Evolutionary conservation across 108 stramenopile species (phyloP), one percentile per base, ranked within the genome.

Genomic region (Cyclotella cryptica): DNA sequence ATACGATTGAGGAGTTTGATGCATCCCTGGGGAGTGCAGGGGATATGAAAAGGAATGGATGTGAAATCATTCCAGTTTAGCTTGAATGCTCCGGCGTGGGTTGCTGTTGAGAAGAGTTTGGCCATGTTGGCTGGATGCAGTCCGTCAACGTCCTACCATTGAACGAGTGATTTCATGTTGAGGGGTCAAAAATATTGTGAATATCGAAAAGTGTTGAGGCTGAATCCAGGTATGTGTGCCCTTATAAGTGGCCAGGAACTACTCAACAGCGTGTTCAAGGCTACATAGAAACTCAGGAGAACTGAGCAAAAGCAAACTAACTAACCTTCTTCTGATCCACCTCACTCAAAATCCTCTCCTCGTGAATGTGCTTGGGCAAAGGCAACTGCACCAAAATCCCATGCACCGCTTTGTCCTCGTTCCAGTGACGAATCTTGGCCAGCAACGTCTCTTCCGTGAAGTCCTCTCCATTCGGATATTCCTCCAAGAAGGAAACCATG

Each of bases 321-420:
- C 64, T 10, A 0, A 65, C 64, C 43, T 99, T 98, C 43, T 83
- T 78, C 0, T 90, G 95, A 55, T 73, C 30, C 3, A 91, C 89
- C 3, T 88, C 83, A 29, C 85, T 58, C 61, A 97, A 86, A 29
- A 98, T 94, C 30, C 53, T 75, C 19, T 80, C 69, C 74, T 98
- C 96, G 75, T 96, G 78, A 42, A 98, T 87, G 63, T 98, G 95
- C 12, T 65, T 58, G 3, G 99, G 99, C 14, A 99, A 74, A 1
- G 99, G 99, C 39, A 99, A 86, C 85, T 99, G 99, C 9, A 99
- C 96, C 49, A 99, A 85, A 67, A 99, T 99, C 3, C 98, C 98
- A 77, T 99, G 96, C 24, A 99, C 93, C 19, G 79, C 72, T 13
- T 67, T 30, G 67, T 97, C 88, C 7, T 74, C 88, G 65, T 98